Evolutionary conservation across 768 basidiomycete genomes (phyloP).

Genomic region (Saitozyma podzolica): DNA sequence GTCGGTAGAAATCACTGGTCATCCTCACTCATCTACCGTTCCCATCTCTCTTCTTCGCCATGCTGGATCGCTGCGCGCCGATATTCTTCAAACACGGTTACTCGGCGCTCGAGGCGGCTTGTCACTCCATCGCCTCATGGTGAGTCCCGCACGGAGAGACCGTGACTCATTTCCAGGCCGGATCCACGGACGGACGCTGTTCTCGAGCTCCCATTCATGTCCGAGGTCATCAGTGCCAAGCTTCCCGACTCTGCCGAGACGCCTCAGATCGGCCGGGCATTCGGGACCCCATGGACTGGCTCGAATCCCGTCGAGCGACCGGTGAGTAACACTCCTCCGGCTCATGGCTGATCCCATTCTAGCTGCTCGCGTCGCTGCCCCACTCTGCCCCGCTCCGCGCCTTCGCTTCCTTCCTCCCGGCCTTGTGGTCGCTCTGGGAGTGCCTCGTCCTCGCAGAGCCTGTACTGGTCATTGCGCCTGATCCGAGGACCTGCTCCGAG

Average conservation of each 20-base stretch:
- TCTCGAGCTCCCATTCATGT: slow-evolving; percentile 80
- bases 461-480: slow-evolving; percentile 75
- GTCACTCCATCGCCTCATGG: slow-evolving; percentile 82
- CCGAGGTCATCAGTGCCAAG: slow-evolving; percentile 70
- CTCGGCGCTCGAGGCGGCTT: slow-evolving; percentile 80
- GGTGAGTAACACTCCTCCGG: slow-evolving; percentile 60
- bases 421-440: slow-evolving; percentile 72
- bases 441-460: slow-evolving; percentile 88
- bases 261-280: slow-evolving; percentile 72
- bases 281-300: slow-evolving; percentile 56
- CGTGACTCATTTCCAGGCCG: slow-evolving; percentile 61
- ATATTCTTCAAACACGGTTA: slow-evolving; percentile 65
- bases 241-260: slow-evolving; percentile 69
- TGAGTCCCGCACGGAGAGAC: slow-evolving; percentile 53
- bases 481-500: slow-evolving; percentile 73
- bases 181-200: slow-evolving; percentile 67
- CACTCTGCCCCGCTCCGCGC: slow-evolving; percentile 48
- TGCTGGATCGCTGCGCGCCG: slow-evolving; percentile 71
- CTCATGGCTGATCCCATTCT: slow-evolving; percentile 4
- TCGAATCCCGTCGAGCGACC: slow-evolving; percentile 1
- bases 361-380: slow-evolving; percentile 52
- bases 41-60: slow-evolving; percentile 73
- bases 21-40: slow-evolving; percentile 77
- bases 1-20: slow-evolving; percentile 69
- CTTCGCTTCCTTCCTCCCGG: slow-evolving; percentile 52